A percentile compares a stretch with the other conserved stretches of the same genome.
Evolutionary conservation across 2,329 filamentous ascomycete species (phyloP).

Genomic region (Phialocephala subalpina): DNA sequence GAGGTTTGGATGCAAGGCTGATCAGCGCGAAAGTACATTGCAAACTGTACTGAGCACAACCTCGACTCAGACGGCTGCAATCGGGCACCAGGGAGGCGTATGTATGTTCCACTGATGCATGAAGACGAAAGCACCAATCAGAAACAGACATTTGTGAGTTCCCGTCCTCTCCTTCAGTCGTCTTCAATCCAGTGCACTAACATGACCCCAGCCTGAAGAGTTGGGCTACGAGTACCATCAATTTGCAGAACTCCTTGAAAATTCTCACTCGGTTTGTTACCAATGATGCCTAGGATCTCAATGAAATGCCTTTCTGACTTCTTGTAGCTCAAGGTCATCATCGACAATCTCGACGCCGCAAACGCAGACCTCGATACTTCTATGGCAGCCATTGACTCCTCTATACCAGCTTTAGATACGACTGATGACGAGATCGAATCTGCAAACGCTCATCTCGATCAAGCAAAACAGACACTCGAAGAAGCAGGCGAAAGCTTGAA

Average conservation of each 20-base stretch:
- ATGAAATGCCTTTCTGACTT: too few relatives aligned
- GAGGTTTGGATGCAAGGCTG: too few relatives aligned
- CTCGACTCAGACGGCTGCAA: neutral
- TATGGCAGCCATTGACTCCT: neutral
- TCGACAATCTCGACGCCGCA: neutral
- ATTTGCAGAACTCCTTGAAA: neutral
- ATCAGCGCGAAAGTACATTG: neutral
- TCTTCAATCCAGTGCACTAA: too few relatives aligned
- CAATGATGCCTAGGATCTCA: too few relatives aligned
- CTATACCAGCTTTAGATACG: neutral
- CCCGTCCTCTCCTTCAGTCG: too few relatives aligned
- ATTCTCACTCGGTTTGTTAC: neutral
- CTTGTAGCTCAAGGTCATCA: neutral
- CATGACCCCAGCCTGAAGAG: neutral
- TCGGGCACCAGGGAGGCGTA: neutral
- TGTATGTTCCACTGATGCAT: neutral
- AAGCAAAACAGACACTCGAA: neutral
- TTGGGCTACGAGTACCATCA: neutral
- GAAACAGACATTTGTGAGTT: neutral
- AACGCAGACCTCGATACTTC: neutral
- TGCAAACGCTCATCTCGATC: neutral
- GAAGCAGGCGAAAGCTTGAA: neutral
- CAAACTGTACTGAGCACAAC: neutral
- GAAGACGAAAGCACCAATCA: neutral
- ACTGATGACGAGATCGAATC: neutral